Base-by-base conservation (phyloP, 108 stramenopile genomes). In the Fragilaria radians region DNA sequence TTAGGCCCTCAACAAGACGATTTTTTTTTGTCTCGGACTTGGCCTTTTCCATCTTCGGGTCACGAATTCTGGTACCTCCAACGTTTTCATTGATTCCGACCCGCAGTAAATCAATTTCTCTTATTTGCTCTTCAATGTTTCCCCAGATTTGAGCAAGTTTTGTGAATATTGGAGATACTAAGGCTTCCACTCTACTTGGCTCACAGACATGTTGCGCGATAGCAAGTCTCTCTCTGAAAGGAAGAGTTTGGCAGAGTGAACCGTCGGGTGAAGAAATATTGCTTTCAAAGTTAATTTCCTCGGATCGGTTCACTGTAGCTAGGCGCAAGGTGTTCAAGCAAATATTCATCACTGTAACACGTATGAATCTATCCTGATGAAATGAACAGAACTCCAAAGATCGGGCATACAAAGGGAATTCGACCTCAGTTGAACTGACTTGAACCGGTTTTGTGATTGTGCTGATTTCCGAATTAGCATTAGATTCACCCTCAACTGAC, bases 311-410 rank as follows among this genome's bases (percentile, higher is more conserved):
- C 5, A 63, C 68, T 4, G 88, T 81, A 9, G 85, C 71, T 31
- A 93, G 67, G 53, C 88, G 78, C 54, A 93, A 64, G 26, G 85
- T 85, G 54, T 93, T 93, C 66, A 93, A 72, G 68, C 91, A 93
- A 18, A 93, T 77, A 62, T 88, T 93, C 86, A 93, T 86, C 45
- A 88, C 91, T 5, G 91, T 93, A 14, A 85, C 77, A 18, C 88
- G 68, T 22, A 93, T 81, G 56, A 93, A 93, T 9, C 85, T 83
- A 67, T 93, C 91, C 42, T 88, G 79, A 48, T 88, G 85, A 9
- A 71, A 63, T 1, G 85, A 58, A 59, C 91, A 93, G 59, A 89
- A 89, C 67, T 93, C 85, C 51, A 93, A 62, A 22, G 91, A 88
- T 29, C 91, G 72, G 32, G 76, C 81, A 59, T 93, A 93, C 46